Percentiles rank a stretch among this genome's conserved stretches.
phyloP scores from a whole-genome alignment of 805 yeast genomes.

The Candida piceae region DNA sequence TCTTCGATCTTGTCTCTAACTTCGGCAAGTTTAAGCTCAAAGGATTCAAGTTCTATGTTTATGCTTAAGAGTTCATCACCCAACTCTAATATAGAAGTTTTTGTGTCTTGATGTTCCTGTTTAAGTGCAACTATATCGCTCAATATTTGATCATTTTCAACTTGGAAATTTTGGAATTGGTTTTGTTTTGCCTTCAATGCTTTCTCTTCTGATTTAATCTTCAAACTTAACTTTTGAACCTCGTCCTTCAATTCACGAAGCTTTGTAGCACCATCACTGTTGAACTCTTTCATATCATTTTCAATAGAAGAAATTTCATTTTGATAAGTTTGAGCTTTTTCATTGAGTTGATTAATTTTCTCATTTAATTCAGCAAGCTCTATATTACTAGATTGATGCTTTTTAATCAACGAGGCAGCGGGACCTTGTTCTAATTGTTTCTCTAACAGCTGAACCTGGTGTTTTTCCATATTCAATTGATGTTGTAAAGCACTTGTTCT shows the following conservation, averaged over 20 bases:
- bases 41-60: conserved; percentile 25
- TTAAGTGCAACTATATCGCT: conserved; percentile 47
- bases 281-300: conserved; percentile 78
- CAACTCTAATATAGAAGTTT: conserved; percentile 32
- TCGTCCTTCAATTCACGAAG: conserved; percentile 59
- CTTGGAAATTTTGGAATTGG: conserved; percentile 55
- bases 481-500: conserved; percentile 54
- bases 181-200: conserved; percentile 44
- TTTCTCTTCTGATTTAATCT: conserved; percentile 33
- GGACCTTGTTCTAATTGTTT: conserved; percentile 53
- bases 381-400: conserved; percentile 37
- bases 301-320: conserved; percentile 51
- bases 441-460: conserved; percentile 52
- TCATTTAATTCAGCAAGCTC: conserved; percentile 42
- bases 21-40: conserved; percentile 23
- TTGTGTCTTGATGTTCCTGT: conserved; percentile 37
- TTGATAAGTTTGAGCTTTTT: conserved; percentile 28
- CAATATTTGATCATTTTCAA: conserved; percentile 64
- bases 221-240: conserved; percentile 35
- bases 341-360: conserved; percentile 33
- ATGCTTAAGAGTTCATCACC: conserved; percentile 21
- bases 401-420: conserved; percentile 49
- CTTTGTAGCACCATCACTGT: conserved; percentile 73
- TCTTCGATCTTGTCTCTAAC: conserved; percentile 38
- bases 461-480: conserved; percentile 50